phyloP scores from a whole-genome alignment of 2,329 filamentous ascomycete species.

The Hypoxylon sp. region DNA sequence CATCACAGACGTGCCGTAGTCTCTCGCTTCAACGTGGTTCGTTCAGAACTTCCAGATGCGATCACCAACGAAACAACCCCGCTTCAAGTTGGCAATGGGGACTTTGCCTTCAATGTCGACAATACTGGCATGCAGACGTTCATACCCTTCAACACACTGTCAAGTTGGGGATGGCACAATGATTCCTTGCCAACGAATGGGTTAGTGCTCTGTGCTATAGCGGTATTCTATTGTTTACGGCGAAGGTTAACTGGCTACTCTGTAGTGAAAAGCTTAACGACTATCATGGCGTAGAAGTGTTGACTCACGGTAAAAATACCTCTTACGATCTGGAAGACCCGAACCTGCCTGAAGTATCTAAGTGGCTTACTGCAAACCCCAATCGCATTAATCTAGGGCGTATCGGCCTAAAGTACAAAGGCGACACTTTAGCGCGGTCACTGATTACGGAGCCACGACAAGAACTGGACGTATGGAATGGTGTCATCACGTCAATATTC shows the following conservation, averaged over 20 bases:
- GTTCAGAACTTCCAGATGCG: conserved; percentile 41
- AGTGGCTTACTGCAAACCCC: conserved; percentile 68
- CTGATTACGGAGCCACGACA: conserved; percentile 54
- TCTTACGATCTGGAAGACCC: conserved; percentile 58
- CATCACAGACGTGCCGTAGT: conserved; percentile 40
- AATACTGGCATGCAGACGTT: conserved; percentile 53
- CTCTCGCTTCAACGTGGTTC: conserved; percentile 47
- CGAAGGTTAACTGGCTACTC: neutral
- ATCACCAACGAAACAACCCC: conserved; percentile 51
- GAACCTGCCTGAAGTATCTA: conserved; percentile 57
- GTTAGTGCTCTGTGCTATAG: conserved; percentile 24
- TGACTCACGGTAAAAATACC: conserved; percentile 58
- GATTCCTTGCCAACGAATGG: conserved; percentile 57
- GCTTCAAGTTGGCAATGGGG: conserved; percentile 52
- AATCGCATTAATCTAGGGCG: conserved; percentile 62
- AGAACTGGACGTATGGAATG: conserved; percentile 58
- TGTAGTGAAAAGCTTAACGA: conserved; percentile 51
- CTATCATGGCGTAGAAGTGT: conserved; percentile 54
- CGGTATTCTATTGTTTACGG: neutral
- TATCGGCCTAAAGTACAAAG: conserved; percentile 59
- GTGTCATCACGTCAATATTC: conserved; percentile 58
- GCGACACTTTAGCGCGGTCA: conserved; percentile 50
- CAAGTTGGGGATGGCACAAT: conserved; percentile 53
- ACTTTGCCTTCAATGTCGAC: conserved; percentile 53
- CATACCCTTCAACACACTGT: conserved; percentile 51